phyloP scores from a whole-genome alignment of 2,329 filamentous ascomycete species.

The Biscogniauxia mediterranea region DNA sequence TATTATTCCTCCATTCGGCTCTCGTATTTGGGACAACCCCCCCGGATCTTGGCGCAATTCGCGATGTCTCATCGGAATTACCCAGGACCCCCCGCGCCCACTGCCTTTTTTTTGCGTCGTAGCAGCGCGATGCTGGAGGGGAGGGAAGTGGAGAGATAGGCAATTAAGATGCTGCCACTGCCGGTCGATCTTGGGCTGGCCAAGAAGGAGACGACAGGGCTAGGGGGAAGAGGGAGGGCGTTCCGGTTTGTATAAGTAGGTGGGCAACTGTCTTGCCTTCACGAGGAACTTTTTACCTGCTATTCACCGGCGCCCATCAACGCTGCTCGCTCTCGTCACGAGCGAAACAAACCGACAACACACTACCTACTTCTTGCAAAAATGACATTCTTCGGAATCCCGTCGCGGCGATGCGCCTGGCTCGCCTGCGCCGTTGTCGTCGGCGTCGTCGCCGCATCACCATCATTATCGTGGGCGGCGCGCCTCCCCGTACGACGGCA shows the following conservation, averaged over 20 bases:
- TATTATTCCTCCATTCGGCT: not conserved
- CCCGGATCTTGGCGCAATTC: not conserved
- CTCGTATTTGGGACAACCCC: not conserved
- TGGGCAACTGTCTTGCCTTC: too few species aligned
- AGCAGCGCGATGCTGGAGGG: not conserved
- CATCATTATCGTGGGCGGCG: not conserved
- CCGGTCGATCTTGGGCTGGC: not conserved
- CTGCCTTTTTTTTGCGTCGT: not conserved
- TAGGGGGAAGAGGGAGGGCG: too few species aligned
- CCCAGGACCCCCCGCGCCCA: not conserved
- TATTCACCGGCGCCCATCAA: not conserved
- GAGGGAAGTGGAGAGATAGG: not conserved
- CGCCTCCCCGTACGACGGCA: not conserved
- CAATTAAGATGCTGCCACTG: not conserved
- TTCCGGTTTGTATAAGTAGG: too few species aligned
- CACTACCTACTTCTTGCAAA: not conserved
- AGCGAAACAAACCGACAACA: not conserved
- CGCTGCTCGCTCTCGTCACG: not conserved
- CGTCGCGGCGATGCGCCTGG: not conserved
- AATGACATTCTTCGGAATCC: not conserved
- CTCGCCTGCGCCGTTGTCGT: not conserved
- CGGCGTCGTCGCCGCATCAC: not conserved
- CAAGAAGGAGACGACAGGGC: not conserved
- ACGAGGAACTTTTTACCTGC: too few species aligned
- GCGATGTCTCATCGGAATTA: not conserved